Percentiles rank a stretch among this genome's conserved stretches.
Evolutionary conservation across 2,329 filamentous ascomycete species (phyloP).

Genomic region (Teratosphaeriaceae sp.): DNA sequence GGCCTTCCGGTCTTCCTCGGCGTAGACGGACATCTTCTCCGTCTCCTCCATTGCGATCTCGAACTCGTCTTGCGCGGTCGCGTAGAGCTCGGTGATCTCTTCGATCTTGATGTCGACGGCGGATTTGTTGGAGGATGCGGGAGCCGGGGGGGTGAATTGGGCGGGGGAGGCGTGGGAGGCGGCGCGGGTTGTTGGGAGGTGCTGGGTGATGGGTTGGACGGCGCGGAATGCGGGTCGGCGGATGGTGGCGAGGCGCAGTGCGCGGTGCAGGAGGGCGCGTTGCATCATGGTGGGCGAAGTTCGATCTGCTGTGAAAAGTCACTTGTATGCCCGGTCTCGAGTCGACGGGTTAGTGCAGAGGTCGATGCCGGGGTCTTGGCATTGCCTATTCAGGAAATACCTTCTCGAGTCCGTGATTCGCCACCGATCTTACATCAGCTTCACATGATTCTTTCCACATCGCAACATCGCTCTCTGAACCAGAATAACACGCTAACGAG

Average conservation of each 20-base stretch:
- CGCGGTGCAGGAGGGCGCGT: conserved; percentile 6
- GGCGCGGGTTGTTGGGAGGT: neutral
- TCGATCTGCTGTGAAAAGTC: too few species aligned
- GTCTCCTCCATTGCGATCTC: conserved; percentile 48
- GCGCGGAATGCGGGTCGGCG: neutral
- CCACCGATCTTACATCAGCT: neutral
- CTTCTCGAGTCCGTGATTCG: neutral
- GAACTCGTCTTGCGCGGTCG: conserved; percentile 37
- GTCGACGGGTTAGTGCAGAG: conserved; percentile 5
- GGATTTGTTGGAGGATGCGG: conserved; percentile 19
- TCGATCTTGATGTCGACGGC: conserved; percentile 34
- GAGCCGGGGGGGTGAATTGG: neutral
- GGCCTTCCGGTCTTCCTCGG: conserved; percentile 47
- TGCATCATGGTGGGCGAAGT: conserved; percentile 7
- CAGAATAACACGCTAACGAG: too few species aligned
- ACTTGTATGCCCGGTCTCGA: too few species aligned
- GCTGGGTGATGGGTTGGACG: conserved; percentile 13
- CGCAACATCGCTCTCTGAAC: too few species aligned
- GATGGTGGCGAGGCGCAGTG: conserved; percentile 9
- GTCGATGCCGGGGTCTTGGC: conserved; percentile 13
- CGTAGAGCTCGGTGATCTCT: conserved; percentile 36
- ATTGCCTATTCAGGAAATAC: neutral
- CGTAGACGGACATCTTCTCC: conserved; percentile 50
- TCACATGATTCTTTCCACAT: too few species aligned
- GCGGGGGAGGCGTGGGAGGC: neutral